A percentile compares a stretch with the other conserved stretches of the same genome.
phyloP scores from a whole-genome alignment of 257 asterid genomes.

The Thymus mandschuricus region DNA sequence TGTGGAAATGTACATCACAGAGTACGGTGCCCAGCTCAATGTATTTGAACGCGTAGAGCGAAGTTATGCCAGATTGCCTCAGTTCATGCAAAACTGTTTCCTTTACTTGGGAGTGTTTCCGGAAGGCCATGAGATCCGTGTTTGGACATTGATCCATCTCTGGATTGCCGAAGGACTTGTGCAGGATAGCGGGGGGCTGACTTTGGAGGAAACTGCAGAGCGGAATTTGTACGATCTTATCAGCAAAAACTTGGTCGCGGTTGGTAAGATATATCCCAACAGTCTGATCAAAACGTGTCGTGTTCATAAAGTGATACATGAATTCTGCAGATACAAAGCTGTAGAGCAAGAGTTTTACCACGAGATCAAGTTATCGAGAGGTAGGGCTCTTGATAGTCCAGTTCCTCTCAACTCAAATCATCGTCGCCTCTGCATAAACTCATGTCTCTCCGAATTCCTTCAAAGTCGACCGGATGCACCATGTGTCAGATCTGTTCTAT shows the following conservation, averaged over 20 bases:
- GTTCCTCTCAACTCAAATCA: too few species aligned
- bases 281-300: conserved; percentile 5
- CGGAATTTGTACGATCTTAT: background rate
- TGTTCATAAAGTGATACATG: background rate
- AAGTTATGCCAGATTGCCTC: background rate
- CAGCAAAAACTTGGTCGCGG: background rate
- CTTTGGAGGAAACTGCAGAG: background rate
- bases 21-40: background rate
- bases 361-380: background rate
- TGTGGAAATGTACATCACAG: background rate
- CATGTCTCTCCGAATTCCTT: background rate
- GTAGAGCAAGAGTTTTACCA: background rate
- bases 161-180: background rate
- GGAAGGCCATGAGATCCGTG: background rate
- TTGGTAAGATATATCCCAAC: background rate
- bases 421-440: too few species aligned
- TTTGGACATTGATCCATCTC: background rate
- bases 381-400: too few species aligned
- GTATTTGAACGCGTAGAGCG: background rate
- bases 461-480: too few species aligned
- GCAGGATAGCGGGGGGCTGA: background rate
- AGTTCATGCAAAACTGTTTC: background rate
- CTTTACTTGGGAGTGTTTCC: background rate
- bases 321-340: conserved; percentile 6
- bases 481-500: background rate